These are phyloP conservation scores for Termitomyces sp. DNA, from an alignment of 768 basidiomycete genomes.

Conservation along the genomic window DNA sequence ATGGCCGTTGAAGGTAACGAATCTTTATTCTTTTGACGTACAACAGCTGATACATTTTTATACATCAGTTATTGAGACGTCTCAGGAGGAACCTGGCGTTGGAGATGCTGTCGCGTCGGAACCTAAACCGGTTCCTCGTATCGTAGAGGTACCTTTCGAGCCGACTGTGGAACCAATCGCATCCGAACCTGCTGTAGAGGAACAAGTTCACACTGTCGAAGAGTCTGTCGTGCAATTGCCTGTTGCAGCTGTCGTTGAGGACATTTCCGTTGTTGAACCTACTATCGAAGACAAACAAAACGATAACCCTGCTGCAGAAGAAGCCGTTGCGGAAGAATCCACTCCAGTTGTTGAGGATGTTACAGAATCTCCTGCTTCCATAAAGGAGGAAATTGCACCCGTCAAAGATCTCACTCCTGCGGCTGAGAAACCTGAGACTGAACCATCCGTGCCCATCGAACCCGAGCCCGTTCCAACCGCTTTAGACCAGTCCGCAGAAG, in stretches of 20 bases:
- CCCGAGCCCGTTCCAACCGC: not conserved
- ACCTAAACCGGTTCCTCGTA: not conserved
- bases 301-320: too few species aligned
- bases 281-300: not conserved
- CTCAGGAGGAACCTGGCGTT: not conserved
- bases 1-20: not conserved
- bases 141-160: not conserved
- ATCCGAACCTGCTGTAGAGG: constrained; percentile 8
- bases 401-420: not conserved
- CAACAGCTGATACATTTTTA: not conserved
- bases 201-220: not conserved
- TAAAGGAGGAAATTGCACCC: not conserved
- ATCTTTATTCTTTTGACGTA: not conserved
- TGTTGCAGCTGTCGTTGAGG: not conserved
- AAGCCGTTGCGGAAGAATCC: not conserved
- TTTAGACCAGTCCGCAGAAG: not conserved
- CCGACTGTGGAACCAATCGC: not conserved
- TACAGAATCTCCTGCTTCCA: not conserved
- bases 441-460: not conserved
- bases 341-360: not conserved
- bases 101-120: not conserved
- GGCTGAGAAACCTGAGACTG: not conserved
- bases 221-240: not conserved
- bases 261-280: not conserved
- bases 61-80: not conserved